Conservation (phyloP, 495 filamentous ascomycete species). For the Aspergillus nanangensis region DNA sequence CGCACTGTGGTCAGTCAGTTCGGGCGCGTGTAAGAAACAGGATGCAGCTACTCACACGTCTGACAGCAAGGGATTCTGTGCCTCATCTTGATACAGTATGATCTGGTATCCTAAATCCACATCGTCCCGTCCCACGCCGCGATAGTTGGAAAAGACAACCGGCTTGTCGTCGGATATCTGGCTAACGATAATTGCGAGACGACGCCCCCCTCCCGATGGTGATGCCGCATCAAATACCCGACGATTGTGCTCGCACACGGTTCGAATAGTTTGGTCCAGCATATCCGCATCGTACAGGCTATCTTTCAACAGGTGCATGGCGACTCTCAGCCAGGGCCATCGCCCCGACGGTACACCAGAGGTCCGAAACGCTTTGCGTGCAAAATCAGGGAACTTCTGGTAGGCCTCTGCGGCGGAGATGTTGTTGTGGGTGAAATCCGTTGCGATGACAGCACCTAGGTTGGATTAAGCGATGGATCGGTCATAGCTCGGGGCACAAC, state of each 20-base stretch:
- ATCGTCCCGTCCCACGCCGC: conserved; percentile 1
- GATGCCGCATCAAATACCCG: background rate
- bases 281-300: background rate
- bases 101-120: conserved; percentile 12
- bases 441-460: background rate
- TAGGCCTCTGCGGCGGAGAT: background rate
- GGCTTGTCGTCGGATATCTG: conserved; percentile 16
- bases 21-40: background rate
- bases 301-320: background rate
- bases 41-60: conserved; percentile 13
- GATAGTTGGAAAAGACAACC: conserved; percentile 19
- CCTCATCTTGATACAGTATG: conserved; percentile 2
- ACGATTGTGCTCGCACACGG: background rate
- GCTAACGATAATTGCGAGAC: conserved; percentile 10
- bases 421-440: background rate
- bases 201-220: background rate
- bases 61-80: conserved; percentile 6
- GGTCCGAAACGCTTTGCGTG: background rate
- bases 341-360: background rate
- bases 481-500: background rate
- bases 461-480: background rate
- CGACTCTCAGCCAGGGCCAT: background rate
- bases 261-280: background rate
- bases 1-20: conserved; percentile 1
- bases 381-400: background rate